Evolutionary conservation across 1,284 basidiomycete genomes (phyloP).

Genomic region (Tilletia walkeri): DNA sequence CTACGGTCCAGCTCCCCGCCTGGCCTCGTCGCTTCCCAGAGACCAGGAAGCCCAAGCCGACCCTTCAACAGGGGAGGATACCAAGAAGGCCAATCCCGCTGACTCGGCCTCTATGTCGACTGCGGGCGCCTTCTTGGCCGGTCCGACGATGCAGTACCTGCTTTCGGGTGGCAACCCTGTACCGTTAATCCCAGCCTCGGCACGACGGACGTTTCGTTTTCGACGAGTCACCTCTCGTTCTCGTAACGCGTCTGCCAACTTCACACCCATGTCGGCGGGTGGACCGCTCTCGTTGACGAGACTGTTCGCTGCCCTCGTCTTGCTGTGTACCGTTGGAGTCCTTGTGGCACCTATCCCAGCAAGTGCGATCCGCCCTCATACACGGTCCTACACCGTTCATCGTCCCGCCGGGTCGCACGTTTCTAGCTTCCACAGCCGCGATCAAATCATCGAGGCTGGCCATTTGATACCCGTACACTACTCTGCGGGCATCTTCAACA

Average conservation of each 20-base stretch:
- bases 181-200: not conserved
- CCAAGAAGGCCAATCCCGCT: not conserved
- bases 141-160: conserved; percentile 16
- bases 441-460: conserved; percentile 16
- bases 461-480: conserved; percentile 7
- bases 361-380: conserved; percentile 15
- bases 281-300: conserved; percentile 12
- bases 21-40: not conserved
- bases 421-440: not conserved
- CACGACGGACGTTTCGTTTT: not conserved
- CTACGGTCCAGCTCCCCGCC: not conserved
- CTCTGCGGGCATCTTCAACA: conserved; percentile 3
- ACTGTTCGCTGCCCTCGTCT: conserved; percentile 11
- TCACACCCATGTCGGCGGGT: conserved; percentile 7
- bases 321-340: conserved; percentile 11
- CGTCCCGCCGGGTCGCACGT: not conserved
- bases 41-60: not conserved
- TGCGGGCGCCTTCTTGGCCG: not conserved
- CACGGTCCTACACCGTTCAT: conserved; percentile 1
- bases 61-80: not conserved
- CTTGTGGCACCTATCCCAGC: conserved; percentile 12
- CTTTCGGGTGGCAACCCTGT: conserved; percentile 13
- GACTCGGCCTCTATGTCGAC: not conserved
- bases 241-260: conserved; percentile 1
- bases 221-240: conserved; percentile 10